A percentile compares a stretch with the other conserved stretches of the same genome.
Conservation (phyloP, 2,329 filamentous ascomycete genomes). For the Fusarium palustre region DNA sequence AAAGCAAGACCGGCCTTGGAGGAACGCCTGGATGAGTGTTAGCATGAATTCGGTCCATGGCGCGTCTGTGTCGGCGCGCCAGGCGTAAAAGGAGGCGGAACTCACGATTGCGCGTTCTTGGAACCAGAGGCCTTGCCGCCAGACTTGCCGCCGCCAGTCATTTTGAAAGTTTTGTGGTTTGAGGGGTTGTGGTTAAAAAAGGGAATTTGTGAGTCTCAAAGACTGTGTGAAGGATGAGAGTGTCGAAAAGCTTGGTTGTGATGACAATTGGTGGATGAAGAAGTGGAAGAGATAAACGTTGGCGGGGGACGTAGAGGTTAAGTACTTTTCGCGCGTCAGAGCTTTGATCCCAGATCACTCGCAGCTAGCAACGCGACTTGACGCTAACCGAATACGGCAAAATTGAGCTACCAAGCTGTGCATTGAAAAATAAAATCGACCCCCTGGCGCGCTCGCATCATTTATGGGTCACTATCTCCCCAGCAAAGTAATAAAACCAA, state of each 20-base stretch:
- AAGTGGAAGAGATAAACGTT: conserved; percentile 51
- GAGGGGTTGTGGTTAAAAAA: conserved; percentile 27
- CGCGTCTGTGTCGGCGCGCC: conserved; percentile 18
- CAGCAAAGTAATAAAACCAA: conserved; percentile 45
- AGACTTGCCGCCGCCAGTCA: conserved; percentile 99
- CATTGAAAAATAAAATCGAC: conserved; percentile 46
- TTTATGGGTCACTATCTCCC: conserved; percentile 1
- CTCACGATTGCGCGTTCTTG: conserved; percentile 99
- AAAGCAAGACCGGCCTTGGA: conserved; percentile 99
- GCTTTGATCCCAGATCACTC: conserved; percentile 65
- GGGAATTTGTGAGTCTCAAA: conserved; percentile 31
- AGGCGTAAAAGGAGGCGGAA: background rate
- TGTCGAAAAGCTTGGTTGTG: conserved; percentile 53
- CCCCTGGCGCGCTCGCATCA: conserved; percentile 40
- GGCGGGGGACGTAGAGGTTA: conserved; percentile 64
- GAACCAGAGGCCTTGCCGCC: conserved; percentile 99
- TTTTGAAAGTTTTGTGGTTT: conserved; percentile 72
- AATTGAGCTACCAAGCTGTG: conserved; percentile 45
- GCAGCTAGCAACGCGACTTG: conserved; percentile 43
- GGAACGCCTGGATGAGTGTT: conserved; percentile 84
- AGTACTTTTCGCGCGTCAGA: conserved; percentile 65
- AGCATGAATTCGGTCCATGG: no score
- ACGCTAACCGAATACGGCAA: conserved; percentile 51
- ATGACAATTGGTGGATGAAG: conserved; percentile 53
- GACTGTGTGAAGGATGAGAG: conserved; percentile 41